phyloP scores from a whole-genome alignment of 768 basidiomycete genomes.

The Leccinum subgranulosum region DNA sequence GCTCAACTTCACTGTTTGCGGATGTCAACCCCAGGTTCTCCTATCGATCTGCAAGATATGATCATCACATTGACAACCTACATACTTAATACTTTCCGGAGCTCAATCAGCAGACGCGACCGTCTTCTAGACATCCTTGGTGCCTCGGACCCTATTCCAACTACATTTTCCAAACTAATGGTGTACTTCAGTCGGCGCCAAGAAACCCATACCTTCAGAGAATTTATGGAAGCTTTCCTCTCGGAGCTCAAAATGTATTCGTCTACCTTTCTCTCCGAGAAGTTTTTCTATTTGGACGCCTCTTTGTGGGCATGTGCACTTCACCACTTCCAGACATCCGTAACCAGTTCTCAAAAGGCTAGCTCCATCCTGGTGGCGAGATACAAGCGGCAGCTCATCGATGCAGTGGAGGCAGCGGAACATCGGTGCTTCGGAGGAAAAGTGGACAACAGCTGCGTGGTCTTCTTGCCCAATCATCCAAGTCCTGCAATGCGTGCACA shows the following conservation, averaged over 20 bases:
- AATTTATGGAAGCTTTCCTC: constrained; percentile 25
- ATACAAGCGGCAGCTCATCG: constrained; percentile 42
- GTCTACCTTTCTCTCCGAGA: constrained; percentile 30
- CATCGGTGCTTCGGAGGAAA: constrained; percentile 39
- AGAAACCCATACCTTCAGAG: constrained; percentile 5
- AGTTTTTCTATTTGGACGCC: constrained; percentile 43
- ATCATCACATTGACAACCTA: constrained; percentile 22
- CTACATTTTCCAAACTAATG: constrained; percentile 32
- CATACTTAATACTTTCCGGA: constrained; percentile 12
- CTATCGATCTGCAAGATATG: constrained; percentile 23
- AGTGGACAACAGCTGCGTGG: constrained; percentile 13
- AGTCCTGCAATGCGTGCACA: constrained; percentile 5
- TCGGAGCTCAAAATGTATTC: constrained; percentile 25
- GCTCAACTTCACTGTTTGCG: constrained; percentile 19
- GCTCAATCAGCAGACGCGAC: constrained; percentile 3
- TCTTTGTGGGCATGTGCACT: constrained; percentile 53
- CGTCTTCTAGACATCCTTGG: constrained; percentile 25
- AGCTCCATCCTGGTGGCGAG: constrained; percentile 25
- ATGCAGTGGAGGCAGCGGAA: constrained; percentile 51
- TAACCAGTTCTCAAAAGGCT: constrained; percentile 21
- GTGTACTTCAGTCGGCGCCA: constrained; percentile 13
- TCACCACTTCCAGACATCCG: constrained; percentile 40
- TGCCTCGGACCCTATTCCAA: constrained; percentile 26
- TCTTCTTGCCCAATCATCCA: constrained; percentile 6
- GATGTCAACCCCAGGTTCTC: constrained; percentile 1